Conservation (phyloP, 305 asterid genomes). For the Fraxinus floribunda region DNA sequence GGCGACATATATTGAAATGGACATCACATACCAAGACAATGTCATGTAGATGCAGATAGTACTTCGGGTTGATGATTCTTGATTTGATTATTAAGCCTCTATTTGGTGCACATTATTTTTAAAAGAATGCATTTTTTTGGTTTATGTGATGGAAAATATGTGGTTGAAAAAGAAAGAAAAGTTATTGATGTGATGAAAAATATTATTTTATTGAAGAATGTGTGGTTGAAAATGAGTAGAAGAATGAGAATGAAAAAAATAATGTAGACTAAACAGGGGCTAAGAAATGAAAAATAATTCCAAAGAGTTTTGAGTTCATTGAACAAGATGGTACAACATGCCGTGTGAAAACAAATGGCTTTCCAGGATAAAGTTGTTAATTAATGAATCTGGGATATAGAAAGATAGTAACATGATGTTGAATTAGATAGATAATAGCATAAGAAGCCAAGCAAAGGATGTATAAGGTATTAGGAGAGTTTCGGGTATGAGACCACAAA, state of each 20-base stretch:
- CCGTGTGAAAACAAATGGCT: neutral
- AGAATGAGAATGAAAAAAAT: no score
- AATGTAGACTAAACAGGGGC: no score
- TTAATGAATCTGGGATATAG: neutral
- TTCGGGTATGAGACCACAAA: neutral
- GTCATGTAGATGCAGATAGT: neutral
- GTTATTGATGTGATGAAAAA: no score
- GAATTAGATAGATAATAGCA: neutral
- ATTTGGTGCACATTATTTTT: no score
- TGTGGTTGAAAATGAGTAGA: no score
- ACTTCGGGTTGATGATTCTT: neutral
- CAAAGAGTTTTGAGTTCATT: neutral
- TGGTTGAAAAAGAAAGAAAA: no score
- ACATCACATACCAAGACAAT: constrained; percentile 14
- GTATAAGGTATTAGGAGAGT: neutral
- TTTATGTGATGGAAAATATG: no score
- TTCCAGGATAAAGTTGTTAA: neutral
- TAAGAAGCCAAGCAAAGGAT: neutral
- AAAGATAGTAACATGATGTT: neutral
- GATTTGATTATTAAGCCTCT: neutral
- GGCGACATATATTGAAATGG: constrained; percentile 8
- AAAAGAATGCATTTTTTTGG: no score
- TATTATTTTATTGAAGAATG: no score
- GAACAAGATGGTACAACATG: neutral
- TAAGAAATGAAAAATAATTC: neutral